These are phyloP conservation scores for Pseudisothecium myosuroides DNA, from an alignment of 225 moss, liverwort and hornwort genomes.

Conservation along the genomic window DNA sequence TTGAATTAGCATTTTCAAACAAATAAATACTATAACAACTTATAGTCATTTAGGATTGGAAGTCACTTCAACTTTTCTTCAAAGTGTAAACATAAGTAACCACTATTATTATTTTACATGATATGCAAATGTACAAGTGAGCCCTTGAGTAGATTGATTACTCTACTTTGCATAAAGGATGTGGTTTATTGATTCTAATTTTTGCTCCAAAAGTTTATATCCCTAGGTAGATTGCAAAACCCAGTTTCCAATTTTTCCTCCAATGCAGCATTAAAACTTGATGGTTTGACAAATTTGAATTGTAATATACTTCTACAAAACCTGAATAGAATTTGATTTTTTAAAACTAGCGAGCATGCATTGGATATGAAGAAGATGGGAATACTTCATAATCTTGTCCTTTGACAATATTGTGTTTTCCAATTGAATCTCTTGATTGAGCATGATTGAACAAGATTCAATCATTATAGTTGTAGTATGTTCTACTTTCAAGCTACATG, in stretches of 20 bases:
- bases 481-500: no score
- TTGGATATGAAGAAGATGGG: not conserved
- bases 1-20: not conserved
- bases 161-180: not conserved
- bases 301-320: not conserved
- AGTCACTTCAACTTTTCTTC: not conserved
- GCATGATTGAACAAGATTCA: not conserved
- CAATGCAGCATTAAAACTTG: not conserved
- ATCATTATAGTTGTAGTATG: not conserved
- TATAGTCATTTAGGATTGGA: not conserved
- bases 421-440: not conserved
- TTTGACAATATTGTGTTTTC: not conserved
- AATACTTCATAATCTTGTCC: not conserved
- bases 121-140: not conserved
- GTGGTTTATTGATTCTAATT: not conserved
- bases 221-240: fast-evolving
- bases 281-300: not conserved
- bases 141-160: not conserved
- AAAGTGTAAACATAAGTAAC: not conserved
- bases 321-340: not conserved
- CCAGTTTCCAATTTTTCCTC: not conserved
- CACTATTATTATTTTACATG: no score
- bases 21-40: no score
- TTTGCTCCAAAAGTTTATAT: not conserved
- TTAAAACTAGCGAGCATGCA: not conserved